Evolutionary conservation across 257 asterid species (phyloP), one percentile per base, ranked within the genome.

Genomic region (Handroanthus guayacan): DNA sequence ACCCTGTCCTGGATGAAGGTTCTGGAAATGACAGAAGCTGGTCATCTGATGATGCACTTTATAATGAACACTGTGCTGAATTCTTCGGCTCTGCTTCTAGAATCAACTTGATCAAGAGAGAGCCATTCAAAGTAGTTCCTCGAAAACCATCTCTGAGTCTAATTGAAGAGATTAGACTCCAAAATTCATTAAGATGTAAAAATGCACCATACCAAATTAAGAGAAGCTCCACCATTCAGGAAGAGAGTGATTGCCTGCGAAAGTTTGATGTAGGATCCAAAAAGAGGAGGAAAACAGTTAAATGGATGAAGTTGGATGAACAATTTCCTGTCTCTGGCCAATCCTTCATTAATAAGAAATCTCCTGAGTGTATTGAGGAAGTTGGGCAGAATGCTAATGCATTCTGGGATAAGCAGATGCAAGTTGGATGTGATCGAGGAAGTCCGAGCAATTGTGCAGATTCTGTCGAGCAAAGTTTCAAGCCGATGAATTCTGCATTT

Each of bases 21-120:
- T 87, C 92, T 37, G 74, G 83, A 82, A 86, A 77, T 61, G 84
- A 81, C 78, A 79, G 83, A 77, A 85, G 87, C 64, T 83, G 83
- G 82, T 85, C 91, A 56, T 80, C 86, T 80, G 87, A 81, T 77
- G 90, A 82, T 70, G 82, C 80, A 17, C 78, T 75, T 63, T 85
- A 85, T 80, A 78, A 83, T 64, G 86, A 80, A 73, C 65, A 71
- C 70, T 66, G 80, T 79, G 69, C 84, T 9, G 86, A 78, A n/a
- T 78, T 80, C 60, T 65, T 13, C 61, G 86, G 81, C 64, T 71
- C 86, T 62, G 63, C 79, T 79, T 83, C 85, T 51, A 38, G 72
- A 34, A 74, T 62, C 76, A 75, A 75, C 82, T 68, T 76, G 63
- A 75, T 75, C 75, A 77, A 77, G 75, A 80, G 73, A 51, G 72